Base-by-base conservation (phyloP, 495 filamentous ascomycete species). In the Zalerion maritima region DNA sequence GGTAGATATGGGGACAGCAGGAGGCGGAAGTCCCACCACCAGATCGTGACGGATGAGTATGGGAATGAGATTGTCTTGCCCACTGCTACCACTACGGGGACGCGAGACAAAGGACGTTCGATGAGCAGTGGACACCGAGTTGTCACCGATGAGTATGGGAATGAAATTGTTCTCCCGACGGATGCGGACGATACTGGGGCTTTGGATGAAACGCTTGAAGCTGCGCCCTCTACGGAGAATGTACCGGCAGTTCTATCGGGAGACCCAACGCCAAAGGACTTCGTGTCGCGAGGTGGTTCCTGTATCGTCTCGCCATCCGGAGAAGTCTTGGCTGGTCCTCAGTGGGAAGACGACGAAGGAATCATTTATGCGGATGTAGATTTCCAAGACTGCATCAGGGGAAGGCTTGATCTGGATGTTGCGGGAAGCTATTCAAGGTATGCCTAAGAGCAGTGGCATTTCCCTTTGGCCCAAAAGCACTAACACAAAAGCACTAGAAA, bases 291-390 rank as follows among this genome's bases (percentile, higher is more conserved):
- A 5, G 87, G 86, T 15, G 87, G 87, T 0, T 87, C 79, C 0
- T 78, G 73, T 38, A 86, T 96, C 37, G 58, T 92, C 25, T 75
- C 67, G 5, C 87, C 87, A 0, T 57, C 79, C 18, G 87, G 87
- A 0, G 67, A 85, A 3, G 67, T 85, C 3, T 48, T 94, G 0
- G 71, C 68, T 0, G 84, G 81, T 0, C 87, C 87, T 1, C 54
- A 91, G 28, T 93, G 82, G 82, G 80, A 89, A 31, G 70, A 76
- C 19, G 73, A 85, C 5, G 43, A 57, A 13, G 57, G 58, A 0
- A 37, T 67, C 6, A 42, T 71, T 25, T 57, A 45, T 25, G 55
- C 54, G 0, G 59, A 64, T 14, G 56, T 69, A 3, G 64, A 63
- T 26, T 58, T 68, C 20, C 49, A 68, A 0, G 68, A 71, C 30